phyloP scores from a whole-genome alignment of 495 filamentous ascomycete species.

The Penicillium riverlandense region DNA sequence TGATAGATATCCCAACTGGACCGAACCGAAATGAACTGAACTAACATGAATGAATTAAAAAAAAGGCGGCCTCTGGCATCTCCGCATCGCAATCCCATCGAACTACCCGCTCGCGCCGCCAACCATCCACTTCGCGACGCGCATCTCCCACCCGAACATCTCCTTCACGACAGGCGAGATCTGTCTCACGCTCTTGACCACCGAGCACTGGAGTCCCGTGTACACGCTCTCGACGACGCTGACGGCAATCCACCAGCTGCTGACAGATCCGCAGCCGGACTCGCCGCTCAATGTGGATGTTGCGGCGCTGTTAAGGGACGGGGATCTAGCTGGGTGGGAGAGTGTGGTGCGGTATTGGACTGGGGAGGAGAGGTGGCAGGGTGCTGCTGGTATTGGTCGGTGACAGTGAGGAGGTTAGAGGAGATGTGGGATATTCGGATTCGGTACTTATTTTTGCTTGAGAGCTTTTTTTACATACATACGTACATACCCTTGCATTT shows the following conservation, averaged over 20 bases:
- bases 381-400: slow-evolving; percentile 3
- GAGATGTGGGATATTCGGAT: not conserved
- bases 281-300: slow-evolving; percentile 87
- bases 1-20: too few relatives aligned
- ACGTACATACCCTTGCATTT: too few relatives aligned
- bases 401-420: slow-evolving; percentile 1
- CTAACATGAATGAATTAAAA: not conserved
- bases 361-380: slow-evolving; percentile 40
- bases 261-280: slow-evolving; percentile 70
- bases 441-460: not conserved
- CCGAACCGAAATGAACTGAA: not conserved
- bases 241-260: slow-evolving; percentile 68
- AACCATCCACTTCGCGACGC: slow-evolving; percentile 67
- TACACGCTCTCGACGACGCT: slow-evolving; percentile 75
- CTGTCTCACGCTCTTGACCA: slow-evolving; percentile 78
- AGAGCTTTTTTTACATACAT: not conserved
- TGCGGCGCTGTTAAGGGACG: slow-evolving; percentile 65
- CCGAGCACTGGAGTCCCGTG: slow-evolving; percentile 73
- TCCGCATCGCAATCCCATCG: slow-evolving; percentile 66
- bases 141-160: slow-evolving; percentile 82
- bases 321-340: slow-evolving; percentile 71
- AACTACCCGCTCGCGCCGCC: slow-evolving; percentile 77
- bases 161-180: slow-evolving; percentile 79
- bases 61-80: slow-evolving; percentile 74
- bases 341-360: slow-evolving; percentile 77